phyloP scores from a whole-genome alignment of 805 yeast genomes.

The Kluyveromyces starmeri region DNA sequence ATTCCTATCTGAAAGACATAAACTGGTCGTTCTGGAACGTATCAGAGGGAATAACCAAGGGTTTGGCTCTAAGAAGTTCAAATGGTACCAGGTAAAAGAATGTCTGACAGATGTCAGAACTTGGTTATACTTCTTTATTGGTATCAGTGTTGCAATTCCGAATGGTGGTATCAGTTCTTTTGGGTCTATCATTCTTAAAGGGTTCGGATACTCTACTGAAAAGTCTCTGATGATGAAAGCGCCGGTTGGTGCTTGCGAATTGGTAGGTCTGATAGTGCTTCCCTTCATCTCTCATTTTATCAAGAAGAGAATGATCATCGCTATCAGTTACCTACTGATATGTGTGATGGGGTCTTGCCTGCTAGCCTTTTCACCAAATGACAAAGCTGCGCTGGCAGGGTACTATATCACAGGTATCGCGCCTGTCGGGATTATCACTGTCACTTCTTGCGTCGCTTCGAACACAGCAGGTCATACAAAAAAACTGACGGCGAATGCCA shows the following conservation, averaged over 20 bases:
- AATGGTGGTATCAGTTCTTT: slow-evolving; percentile 50
- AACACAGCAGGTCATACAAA: slow-evolving; percentile 72
- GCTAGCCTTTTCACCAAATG: slow-evolving; percentile 34
- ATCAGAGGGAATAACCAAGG: slow-evolving; percentile 50
- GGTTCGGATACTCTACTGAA: slow-evolving; percentile 35
- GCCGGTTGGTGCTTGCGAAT: slow-evolving; percentile 41
- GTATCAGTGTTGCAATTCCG: slow-evolving; percentile 36
- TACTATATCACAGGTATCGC: slow-evolving; percentile 27
- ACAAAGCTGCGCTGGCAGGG: slow-evolving; percentile 33
- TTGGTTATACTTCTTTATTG: slow-evolving; percentile 38
- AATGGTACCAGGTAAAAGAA: slow-evolving; percentile 45
- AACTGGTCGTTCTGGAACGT: slow-evolving; percentile 40
- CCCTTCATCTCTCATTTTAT: slow-evolving; percentile 24
- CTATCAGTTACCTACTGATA: slow-evolving; percentile 1
- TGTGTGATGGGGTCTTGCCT: slow-evolving; percentile 31
- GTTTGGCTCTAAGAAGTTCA: slow-evolving; percentile 46
- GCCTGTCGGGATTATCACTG: slow-evolving; percentile 31
- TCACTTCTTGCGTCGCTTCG: slow-evolving; percentile 30
- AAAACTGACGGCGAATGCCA: slow-evolving; percentile 49
- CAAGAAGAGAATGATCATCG: slow-evolving; percentile 11
- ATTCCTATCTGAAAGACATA: slow-evolving; percentile 38
- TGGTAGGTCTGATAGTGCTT: slow-evolving; percentile 28
- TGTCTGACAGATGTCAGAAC: slow-evolving; percentile 41
- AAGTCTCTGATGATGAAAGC: slow-evolving; percentile 36
- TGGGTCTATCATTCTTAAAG: slow-evolving; percentile 35